phyloP scores from a whole-genome alignment of 495 filamentous ascomycete species.

The Talaromyces nanjingensis region DNA sequence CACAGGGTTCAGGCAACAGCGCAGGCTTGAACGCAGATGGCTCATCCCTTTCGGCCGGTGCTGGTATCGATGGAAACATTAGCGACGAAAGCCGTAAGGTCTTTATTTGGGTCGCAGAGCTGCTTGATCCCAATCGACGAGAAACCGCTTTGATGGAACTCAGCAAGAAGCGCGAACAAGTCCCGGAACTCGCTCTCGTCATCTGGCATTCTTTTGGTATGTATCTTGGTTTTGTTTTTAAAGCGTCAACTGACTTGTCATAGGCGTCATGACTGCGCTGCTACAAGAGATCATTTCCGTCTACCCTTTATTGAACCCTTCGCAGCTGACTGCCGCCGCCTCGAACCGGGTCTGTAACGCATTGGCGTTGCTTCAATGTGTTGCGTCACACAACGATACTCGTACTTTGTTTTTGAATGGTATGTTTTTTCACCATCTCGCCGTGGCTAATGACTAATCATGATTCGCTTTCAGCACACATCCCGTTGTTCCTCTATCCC shows the following conservation, averaged over 20 bases:
- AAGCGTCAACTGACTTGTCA: constrained; percentile 9
- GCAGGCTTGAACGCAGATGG: constrained; percentile 45
- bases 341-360: constrained; percentile 98
- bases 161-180: constrained; percentile 98
- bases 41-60: constrained; percentile 38
- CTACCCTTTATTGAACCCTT: constrained; percentile 92
- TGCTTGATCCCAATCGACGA: constrained; percentile 77
- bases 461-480: constrained; percentile 64
- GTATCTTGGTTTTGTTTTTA: constrained; percentile 14
- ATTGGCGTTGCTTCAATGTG: constrained; percentile 91
- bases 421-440: constrained; percentile 27
- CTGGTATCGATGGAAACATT: constrained; percentile 50
- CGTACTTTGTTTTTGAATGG: constrained; percentile 87
- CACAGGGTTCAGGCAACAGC: constrained; percentile 27
- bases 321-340: constrained; percentile 90
- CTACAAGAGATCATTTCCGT: constrained; percentile 99
- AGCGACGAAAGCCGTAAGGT: constrained; percentile 91
- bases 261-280: constrained; percentile 96
- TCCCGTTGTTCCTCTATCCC: constrained; percentile 95
- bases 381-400: constrained; percentile 96
- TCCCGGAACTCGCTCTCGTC: constrained; percentile 91
- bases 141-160: constrained; percentile 92
- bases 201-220: constrained; percentile 98
- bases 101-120: constrained; percentile 85
- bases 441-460: constrained; percentile 12